Base-by-base conservation (phyloP, 2,329 filamentous ascomycete species). In the Penicillium fuscoglaucum region DNA sequence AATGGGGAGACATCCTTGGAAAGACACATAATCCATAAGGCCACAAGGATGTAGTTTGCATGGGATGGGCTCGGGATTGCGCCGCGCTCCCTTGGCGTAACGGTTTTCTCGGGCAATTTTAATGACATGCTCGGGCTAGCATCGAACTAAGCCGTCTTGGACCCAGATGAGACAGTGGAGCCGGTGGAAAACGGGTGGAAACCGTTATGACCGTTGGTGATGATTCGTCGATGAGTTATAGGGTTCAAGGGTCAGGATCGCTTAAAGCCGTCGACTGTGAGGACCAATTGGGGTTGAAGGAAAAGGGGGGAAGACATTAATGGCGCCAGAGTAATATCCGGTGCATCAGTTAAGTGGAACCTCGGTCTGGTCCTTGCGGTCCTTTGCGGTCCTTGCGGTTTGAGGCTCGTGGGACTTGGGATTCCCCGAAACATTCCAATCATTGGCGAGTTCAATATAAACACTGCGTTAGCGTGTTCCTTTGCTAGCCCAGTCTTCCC, bases 311-410 rank as follows among this genome's bases (percentile, higher is more conserved):
- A 12, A 12, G 44, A 55, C 44, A 55, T 57, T 46, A 48, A 57
- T 58, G 56, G 50, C 57, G 50, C 50, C 59, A 55, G 58, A 58
- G 55, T 53, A 58, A 60, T 50, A 63, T 65, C 64, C 66, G 64
- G 67, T 68, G 67, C 63, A 64, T 70, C 63, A 70, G 62, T 60
- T 58, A 52, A 65, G 69, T 71, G 69, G 68, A 58, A 64, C 52
- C 39, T 6, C 40, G 31, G 12, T 33, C 31, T 33, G 40, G 44
- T 15, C 35, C 35, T 29, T 35, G 19, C 28, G 28, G 49, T 52
- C 49, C 35, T 29, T 43, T 49, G 31, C 39, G 28, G 49, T 52
- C 49, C 35, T 29, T 43, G 31, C 31, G 31, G 31, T 39, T 44
- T 40, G 54, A 50, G 41, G 46, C 46, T 52, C 41, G 47, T 52